Percentiles rank a stretch among this genome's conserved stretches.
Conservation (phyloP, 768 basidiomycete species). For the Leccinellum albellum region DNA sequence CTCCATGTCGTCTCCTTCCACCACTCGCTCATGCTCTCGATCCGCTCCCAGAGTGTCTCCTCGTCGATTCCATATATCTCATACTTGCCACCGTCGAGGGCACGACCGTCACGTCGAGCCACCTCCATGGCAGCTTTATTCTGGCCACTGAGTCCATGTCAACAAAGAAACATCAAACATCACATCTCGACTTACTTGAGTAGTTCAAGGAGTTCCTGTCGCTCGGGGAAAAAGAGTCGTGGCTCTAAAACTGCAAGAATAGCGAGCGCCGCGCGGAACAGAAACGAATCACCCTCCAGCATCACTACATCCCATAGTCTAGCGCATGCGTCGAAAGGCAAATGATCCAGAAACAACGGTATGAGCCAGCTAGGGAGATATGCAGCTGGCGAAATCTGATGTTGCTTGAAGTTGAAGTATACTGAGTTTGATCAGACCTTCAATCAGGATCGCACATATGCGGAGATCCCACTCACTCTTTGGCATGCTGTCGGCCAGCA, state of each 20-base stretch:
- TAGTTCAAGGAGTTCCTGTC: conserved; percentile 72
- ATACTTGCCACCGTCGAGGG: conserved; percentile 70
- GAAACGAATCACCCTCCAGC: conserved; percentile 86
- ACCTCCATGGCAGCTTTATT: conserved; percentile 81
- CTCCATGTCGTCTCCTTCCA: conserved; percentile 93
- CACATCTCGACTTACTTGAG: conserved; percentile 49
- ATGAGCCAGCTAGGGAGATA: conserved; percentile 83
- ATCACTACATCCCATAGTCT: conserved; percentile 85
- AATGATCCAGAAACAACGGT: conserved; percentile 76
- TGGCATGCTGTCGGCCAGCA: conserved; percentile 90
- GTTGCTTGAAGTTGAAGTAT: conserved; percentile 93
- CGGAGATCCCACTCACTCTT: conserved; percentile 55
- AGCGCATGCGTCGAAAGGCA: conserved; percentile 90
- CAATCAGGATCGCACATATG: neutral
- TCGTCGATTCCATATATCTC: conserved; percentile 85
- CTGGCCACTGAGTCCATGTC: conserved; percentile 56
- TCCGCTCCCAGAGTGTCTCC: conserved; percentile 79
- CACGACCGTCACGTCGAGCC: conserved; percentile 64
- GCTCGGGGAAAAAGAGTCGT: conserved; percentile 85
- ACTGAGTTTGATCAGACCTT: conserved; percentile 41
- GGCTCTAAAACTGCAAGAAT: conserved; percentile 81
- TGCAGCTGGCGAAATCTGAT: conserved; percentile 81
- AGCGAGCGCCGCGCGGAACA: conserved; percentile 81
- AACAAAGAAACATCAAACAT: conserved; percentile 6
- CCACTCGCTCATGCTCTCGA: conserved; percentile 83